phyloP scores from a whole-genome alignment of 129 eudicot genomes.

The Apium graveolens region DNA sequence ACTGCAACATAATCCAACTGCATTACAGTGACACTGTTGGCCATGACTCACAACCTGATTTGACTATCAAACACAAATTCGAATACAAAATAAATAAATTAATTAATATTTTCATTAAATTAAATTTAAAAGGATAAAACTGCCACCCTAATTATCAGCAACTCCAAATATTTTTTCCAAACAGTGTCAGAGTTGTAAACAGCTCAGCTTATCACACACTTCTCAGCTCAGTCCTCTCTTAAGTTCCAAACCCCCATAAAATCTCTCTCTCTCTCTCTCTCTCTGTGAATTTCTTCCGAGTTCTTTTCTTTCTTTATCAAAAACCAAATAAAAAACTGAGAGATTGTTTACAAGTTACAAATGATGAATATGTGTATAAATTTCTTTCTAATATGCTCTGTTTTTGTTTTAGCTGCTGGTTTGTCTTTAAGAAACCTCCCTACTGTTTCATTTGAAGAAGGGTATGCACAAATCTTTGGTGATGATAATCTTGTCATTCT shows the following conservation, averaged over 20 bases:
- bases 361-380: conserved; percentile 26
- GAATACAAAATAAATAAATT: no score
- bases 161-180: neutral
- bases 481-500: conserved; percentile 59
- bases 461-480: conserved; percentile 83
- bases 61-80: no score
- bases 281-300: conserved; percentile 15
- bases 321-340: neutral
- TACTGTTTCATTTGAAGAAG: conserved; percentile 79
- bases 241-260: conserved; percentile 37
- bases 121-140: neutral
- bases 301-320: neutral
- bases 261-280: conserved; percentile 12
- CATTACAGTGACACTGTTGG: no score
- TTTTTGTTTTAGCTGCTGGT: conserved; percentile 38
- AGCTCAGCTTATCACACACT: conserved; percentile 23
- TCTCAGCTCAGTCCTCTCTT: conserved; percentile 12
- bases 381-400: conserved; percentile 28
- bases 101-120: no score
- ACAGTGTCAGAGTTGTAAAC: conserved; percentile 28
- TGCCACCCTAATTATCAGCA: neutral
- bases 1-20: no score
- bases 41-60: no score
- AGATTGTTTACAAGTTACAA: neutral
- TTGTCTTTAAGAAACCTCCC: conserved; percentile 50